Conservation (phyloP, 495 filamentous ascomycete species). For the Aspergillus taichungensis region DNA sequence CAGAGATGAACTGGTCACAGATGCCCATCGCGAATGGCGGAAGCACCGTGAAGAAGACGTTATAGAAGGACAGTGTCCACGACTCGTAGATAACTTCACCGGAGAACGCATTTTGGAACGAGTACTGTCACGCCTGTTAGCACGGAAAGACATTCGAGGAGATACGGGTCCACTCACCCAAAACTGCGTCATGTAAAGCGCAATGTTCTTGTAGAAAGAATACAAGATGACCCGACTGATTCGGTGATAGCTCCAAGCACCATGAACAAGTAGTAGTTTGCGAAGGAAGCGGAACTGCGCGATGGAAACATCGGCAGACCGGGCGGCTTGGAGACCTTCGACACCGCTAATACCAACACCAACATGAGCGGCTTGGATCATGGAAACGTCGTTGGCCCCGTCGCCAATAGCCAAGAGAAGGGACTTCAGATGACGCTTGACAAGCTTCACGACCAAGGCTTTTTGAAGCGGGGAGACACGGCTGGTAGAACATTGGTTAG, state of each 20-base stretch:
- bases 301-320: slow-evolving; percentile 93
- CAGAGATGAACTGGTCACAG: slow-evolving; percentile 96
- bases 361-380: slow-evolving; percentile 99
- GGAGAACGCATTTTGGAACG: slow-evolving; percentile 97
- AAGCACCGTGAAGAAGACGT: slow-evolving; percentile 94
- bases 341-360: slow-evolving; percentile 96
- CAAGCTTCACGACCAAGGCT: slow-evolving; percentile 95
- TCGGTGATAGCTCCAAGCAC: slow-evolving; percentile 95
- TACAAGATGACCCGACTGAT: slow-evolving; percentile 95
- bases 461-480: slow-evolving; percentile 99
- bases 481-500: slow-evolving; percentile 26
- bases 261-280: slow-evolving; percentile 92
- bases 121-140: slow-evolving; percentile 56
- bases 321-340: slow-evolving; percentile 96
- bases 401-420: slow-evolving; percentile 95
- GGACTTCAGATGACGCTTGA: slow-evolving; percentile 89
- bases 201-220: slow-evolving; percentile 99
- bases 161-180: slow-evolving; percentile 53
- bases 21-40: slow-evolving; percentile 94
- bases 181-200: slow-evolving; percentile 98
- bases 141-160: not conserved
- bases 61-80: slow-evolving; percentile 98
- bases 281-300: slow-evolving; percentile 93
- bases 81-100: slow-evolving; percentile 98
- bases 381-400: slow-evolving; percentile 97